Evolutionary conservation across 139 green algal species (phyloP), one percentile per base, ranked within the genome.

Genomic region (Picochlorum costavermella): DNA sequence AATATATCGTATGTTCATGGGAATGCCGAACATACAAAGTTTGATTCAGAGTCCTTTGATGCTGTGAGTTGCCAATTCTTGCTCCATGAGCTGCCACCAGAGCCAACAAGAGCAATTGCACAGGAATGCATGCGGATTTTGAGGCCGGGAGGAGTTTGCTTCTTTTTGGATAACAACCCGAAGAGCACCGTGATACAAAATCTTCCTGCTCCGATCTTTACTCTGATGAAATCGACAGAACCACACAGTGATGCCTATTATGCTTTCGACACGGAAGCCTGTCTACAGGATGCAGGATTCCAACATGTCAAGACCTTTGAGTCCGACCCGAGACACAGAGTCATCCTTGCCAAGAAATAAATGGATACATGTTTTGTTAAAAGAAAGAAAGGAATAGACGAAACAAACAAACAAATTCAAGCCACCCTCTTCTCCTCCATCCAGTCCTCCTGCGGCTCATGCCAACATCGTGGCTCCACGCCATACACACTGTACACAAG

Each of bases 381-480:
- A 63, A 48, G 50, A 11, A 48, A 40, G 11, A 40, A 40, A 40
- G 9, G 11, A 9, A 40, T 12, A 40, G 11, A 36, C 4, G 9
- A 40, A 9, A 40, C 9, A 40, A 40, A 36, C 4, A 65, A 60
- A n/a, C 28, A 30, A 61, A 57, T 65, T 59, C 29, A 61, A 29
- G 13, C 13, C 13, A 17, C 25, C 16, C n/a, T 67, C 36, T 14
- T 14, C 62, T 78, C 44, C 56, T 74, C 65, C n/a, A 23, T 23
- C 69, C 63, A 78, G 23, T 60, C 23, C 16, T 67, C 40, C 3
- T 49, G 13, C 2, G 71, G 64, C 28, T 91, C 78, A 17, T 84
- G 60, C 94, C 94, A 98, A 78, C 83, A 93, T 4, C 93, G 71
- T 1, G 93, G 92, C 76, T 91, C 84, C 8, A 98, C 85, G 1